Evolutionary conservation across 2,329 filamentous ascomycete species (phyloP).

Genomic region (Trichoderma hamatum): DNA sequence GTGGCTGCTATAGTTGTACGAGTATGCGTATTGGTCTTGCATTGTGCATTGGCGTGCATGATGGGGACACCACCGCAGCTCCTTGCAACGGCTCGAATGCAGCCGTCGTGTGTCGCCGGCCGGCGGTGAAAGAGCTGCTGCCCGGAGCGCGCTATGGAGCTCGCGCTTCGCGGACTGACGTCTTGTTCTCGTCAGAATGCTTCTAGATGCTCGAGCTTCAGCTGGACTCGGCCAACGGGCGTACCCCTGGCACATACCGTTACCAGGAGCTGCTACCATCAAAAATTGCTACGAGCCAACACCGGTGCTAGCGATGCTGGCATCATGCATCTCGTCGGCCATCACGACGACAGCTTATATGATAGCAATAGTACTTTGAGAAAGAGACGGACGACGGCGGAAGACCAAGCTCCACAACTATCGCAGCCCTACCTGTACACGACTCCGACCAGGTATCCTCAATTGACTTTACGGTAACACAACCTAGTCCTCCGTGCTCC

Average conservation of each 20-base stretch:
- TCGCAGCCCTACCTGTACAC: constrained; percentile 8
- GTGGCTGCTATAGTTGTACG: not conserved
- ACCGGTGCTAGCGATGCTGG: not conserved
- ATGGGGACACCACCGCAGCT: constrained; percentile 9
- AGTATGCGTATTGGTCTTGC: constrained; percentile 3
- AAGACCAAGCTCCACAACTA: constrained; percentile 1
- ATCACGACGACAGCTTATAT: not conserved
- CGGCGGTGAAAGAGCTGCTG: constrained; percentile 23
- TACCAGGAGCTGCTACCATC: not conserved
- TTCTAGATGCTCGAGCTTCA: constrained; percentile 23
- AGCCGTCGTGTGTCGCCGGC: constrained; percentile 7
- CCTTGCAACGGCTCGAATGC: constrained; percentile 20
- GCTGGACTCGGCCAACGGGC: constrained; percentile 25
- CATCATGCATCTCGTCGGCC: not conserved
- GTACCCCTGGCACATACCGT: not conserved
- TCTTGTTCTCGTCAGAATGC: constrained; percentile 23
- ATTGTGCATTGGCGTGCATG: constrained; percentile 26
- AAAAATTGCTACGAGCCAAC: not conserved
- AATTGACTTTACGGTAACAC: not conserved
- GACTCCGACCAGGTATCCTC: not conserved
- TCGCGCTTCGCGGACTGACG: constrained; percentile 14
- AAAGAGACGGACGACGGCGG: not conserved
- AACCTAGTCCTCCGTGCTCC: not conserved
- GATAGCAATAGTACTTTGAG: not conserved
- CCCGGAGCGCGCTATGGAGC: constrained; percentile 15